phyloP scores from a whole-genome alignment of 2,329 filamentous ascomycete species.

The Grosmannia serpens region DNA sequence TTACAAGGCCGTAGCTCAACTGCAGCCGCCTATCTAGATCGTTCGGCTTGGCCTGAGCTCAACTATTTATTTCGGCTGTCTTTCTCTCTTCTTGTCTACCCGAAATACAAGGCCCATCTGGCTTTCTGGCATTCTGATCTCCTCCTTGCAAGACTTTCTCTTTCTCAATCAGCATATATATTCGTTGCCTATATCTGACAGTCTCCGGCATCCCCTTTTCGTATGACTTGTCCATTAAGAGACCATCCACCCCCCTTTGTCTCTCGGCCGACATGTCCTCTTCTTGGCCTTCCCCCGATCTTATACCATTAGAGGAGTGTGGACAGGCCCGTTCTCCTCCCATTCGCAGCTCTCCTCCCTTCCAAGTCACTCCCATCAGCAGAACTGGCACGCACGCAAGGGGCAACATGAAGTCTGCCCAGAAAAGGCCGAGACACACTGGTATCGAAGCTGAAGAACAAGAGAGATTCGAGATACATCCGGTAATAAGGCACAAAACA shows the following conservation, averaged over 20 bases:
- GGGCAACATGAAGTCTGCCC: not conserved
- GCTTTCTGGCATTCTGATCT: not conserved
- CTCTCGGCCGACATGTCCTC: not conserved
- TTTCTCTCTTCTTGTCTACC: not conserved
- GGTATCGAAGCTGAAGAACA: slow-evolving; percentile 4
- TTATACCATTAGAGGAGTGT: not conserved
- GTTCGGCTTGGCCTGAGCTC: no score
- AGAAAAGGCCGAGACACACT: slow-evolving; percentile 4
- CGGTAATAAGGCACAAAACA: not conserved
- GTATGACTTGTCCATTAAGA: not conserved
- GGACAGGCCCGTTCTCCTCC: not conserved
- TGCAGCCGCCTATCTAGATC: no score
- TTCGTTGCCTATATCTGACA: not conserved
- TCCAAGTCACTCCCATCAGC: not conserved
- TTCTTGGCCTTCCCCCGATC: not conserved
- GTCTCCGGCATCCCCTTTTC: not conserved
- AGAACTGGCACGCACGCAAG: not conserved
- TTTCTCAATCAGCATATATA: not conserved
- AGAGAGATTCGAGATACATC: not conserved
- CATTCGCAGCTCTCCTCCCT: not conserved
- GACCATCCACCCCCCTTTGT: not conserved
- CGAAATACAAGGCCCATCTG: not conserved
- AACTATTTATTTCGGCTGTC: not conserved
- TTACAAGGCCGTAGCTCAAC: no score
- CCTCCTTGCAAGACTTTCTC: not conserved